Evolutionary conservation across 1,284 basidiomycete genomes (phyloP), one percentile per base, ranked within the genome.

Genomic region (Microbotryum lychnidis-dioicae): DNA sequence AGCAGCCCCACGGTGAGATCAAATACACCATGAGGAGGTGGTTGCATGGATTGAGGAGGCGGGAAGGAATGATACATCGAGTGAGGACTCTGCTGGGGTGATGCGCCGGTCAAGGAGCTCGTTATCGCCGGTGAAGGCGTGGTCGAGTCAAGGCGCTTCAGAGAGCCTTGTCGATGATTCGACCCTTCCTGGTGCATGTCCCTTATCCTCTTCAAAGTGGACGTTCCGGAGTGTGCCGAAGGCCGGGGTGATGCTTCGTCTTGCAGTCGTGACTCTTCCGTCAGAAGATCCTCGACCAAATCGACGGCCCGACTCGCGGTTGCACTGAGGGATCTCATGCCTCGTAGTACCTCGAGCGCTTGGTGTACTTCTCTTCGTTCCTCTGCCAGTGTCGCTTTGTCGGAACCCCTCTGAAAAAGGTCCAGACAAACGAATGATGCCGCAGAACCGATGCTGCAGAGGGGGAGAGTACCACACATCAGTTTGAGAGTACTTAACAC

Each of bases 401-500:
- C 18, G 21, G 60, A 61, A n/a, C 27, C 29, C 47, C 50, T 48
- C 54, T 60, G 61, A 33, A 63, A 63, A 5, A 63, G 57, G 47
- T 63, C 57, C 52, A 63, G 57, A 29, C 57, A 59, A 25, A 63
- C 54, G 54, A 63, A 49, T 6, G 57, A 60, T 9, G 57, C 57
- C 6, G 61, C 61, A 0, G 51, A 50, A 27, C 48, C 50, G 42
- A 59, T 59, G 25, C 56, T 57, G 48, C 5, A 12, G 31, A 5
- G 14, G 7, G 7, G 18, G 45, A 16, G 23, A 27, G 3, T 10
- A 16, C 1, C 21, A 9, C 3, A 2, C 4, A 12, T 51, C n/a
- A 51, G 27, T n/a, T 8, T 16, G 10, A 6, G 46, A 20, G 20
- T 2, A 6, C 37, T 42, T 18, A 2, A 31, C 18, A 4, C 12